A percentile compares a stretch with the other conserved stretches of the same genome.
These are phyloP conservation scores for Adansonia digitata DNA, from an alignment of 345 rosid species.

Conservation along the genomic window DNA sequence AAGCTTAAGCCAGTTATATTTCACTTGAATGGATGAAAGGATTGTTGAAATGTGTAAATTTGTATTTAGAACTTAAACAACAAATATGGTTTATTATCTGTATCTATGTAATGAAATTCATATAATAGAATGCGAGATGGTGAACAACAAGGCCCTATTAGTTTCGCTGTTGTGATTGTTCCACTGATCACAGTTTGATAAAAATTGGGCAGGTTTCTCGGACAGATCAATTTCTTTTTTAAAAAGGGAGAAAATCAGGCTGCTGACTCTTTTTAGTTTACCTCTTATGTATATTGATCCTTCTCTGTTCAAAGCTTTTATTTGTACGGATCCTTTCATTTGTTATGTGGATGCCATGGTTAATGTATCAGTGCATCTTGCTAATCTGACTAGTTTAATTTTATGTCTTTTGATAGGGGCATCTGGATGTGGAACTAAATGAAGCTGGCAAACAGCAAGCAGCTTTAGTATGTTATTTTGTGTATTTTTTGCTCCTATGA, in stretches of 20 bases:
- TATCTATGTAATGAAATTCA: not conserved
- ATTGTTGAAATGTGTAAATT: not conserved
- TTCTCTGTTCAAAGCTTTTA: not conserved
- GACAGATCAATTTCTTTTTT: not conserved
- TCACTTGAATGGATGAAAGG: not conserved
- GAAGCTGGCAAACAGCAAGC: slow-evolving; percentile 80
- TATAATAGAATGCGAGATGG: not conserved
- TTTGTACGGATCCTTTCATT: not conserved
- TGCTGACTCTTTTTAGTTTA: not conserved
- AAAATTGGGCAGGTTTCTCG: not conserved
- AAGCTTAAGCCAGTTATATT: not conserved
- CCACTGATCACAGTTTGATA: not conserved
- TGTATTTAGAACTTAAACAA: not conserved
- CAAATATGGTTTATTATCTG: not conserved
- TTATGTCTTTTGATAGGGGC: slow-evolving; percentile 45
- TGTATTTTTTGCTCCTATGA: not conserved
- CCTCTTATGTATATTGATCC: not conserved
- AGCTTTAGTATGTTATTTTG: slow-evolving; percentile 34
- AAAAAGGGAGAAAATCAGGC: not conserved
- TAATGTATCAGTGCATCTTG: not conserved
- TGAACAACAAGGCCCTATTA: not conserved
- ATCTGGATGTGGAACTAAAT: slow-evolving; percentile 71
- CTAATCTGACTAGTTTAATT: not conserved
- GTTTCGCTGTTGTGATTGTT: not conserved
- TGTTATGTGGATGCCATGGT: not conserved